Percentiles rank a stretch among this genome's conserved stretches.
phyloP scores from a whole-genome alignment of 495 filamentous ascomycete species.

The Echria macrotheca region DNA sequence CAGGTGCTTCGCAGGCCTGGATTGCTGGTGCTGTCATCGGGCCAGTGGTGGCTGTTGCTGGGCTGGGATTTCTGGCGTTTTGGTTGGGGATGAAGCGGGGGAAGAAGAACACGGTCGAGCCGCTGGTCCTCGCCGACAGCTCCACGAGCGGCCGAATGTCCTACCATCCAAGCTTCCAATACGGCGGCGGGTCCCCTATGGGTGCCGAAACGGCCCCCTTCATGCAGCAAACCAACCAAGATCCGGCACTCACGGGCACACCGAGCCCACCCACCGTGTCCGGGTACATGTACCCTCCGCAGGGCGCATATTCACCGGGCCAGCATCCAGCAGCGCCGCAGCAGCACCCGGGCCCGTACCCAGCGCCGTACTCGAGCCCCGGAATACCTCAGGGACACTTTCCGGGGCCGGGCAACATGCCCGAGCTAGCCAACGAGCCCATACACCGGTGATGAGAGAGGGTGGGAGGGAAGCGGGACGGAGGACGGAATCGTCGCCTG shows the following conservation, averaged over 20 bases:
- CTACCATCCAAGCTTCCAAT: too few species aligned
- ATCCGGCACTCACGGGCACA: too few species aligned
- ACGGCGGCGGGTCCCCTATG: too few species aligned
- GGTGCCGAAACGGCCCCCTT: too few species aligned
- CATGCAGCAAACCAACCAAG: too few species aligned
- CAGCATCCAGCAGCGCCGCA: too few species aligned
- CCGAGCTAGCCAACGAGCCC: background rate
- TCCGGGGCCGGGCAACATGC: background rate
- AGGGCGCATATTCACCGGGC: background rate
- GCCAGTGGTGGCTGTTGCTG: background rate
- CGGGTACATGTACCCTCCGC: background rate
- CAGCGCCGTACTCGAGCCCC: too few species aligned
- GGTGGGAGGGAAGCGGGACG: background rate
- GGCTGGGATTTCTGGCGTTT: background rate
- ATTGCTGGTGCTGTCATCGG: conserved; percentile 6
- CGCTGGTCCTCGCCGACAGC: too few species aligned
- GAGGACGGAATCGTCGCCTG: too few species aligned
- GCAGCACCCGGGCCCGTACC: conserved; percentile 3
- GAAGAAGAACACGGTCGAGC: background rate
- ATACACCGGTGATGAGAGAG: background rate
- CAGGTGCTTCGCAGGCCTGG: conserved; percentile 6
- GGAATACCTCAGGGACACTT: too few species aligned
- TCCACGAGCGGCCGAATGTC: too few species aligned
- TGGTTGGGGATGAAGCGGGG: background rate
- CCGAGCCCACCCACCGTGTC: too few species aligned